Conservation (phyloP, 306 rosid species). For the Sindora glabra region DNA sequence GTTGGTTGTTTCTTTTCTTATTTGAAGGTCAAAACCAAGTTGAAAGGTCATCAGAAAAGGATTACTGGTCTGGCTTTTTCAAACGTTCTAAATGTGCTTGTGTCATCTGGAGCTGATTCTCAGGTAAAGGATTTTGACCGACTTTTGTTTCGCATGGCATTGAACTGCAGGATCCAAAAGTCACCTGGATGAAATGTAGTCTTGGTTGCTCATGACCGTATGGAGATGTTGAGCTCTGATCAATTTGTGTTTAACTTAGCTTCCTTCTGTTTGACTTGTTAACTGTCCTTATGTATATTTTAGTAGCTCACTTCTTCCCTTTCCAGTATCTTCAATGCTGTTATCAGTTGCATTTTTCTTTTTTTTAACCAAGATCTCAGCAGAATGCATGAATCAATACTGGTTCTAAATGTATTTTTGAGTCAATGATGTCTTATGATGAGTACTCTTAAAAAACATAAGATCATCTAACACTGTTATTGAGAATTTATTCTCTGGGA, state of each 20-base stretch:
- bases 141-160: neutral
- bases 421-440: neutral
- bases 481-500: no score
- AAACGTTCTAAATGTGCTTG: slow-evolving; percentile 75
- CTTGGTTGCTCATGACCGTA: no score
- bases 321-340: no score
- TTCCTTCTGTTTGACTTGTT: no score
- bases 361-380: neutral
- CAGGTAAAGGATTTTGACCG: slow-evolving; percentile 55
- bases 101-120: slow-evolving; percentile 98
- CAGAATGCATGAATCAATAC: neutral
- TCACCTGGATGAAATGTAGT: no score
- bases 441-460: neutral
- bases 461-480: no score
- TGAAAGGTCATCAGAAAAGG: slow-evolving; percentile 98
- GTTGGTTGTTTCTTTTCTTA: slow-evolving; percentile 10
- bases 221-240: neutral
- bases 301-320: no score
- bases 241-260: neutral
- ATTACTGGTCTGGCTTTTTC: slow-evolving; percentile 98
- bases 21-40: slow-evolving; percentile 80
- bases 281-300: neutral
- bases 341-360: neutral
- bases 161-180: no score
- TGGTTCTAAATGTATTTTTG: neutral